Evolutionary conservation across 2,329 filamentous ascomycete species (phyloP), one percentile per base, ranked within the genome.

Genomic region (Cordyceps javanica): DNA sequence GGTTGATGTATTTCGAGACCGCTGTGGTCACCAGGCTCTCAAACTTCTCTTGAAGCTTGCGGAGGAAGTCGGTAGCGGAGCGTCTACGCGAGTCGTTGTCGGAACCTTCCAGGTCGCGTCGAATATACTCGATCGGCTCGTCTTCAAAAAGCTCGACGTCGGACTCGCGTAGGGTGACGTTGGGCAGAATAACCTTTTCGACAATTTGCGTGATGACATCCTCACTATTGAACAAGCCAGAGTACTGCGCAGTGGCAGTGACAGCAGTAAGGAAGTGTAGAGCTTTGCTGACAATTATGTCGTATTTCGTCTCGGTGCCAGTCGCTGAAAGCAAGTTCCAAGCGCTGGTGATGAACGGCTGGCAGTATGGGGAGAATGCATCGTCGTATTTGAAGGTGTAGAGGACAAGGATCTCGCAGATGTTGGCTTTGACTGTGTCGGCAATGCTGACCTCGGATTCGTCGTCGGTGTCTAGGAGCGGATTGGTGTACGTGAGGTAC

Each of bases 61-160:
- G 84, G 59, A 99, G 75, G 75, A 99, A 99, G 70, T 97, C 94
- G 1, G 93, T 97, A 0, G 95, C 92, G 41, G 94, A 93, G 67
- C 94, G 83, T 64, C 94, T 82, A 67, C 94, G 82, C 1, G 94
- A 99, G 70, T 97, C 94, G 56, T 89, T 95, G 72, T 99, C 94
- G 2, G 94, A 97, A 7, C 94, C 94, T 71, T 99, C 94, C 49
- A 99, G 78, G 72, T 99, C 94, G 66, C 91, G 84, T 62, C 94
- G 84, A 68, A 99, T 99, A 69, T 96, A 99, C 72, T 99, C 94
- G 63, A 99, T 99, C 0, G 94, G 94, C 75, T 99, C 95, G 69
- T 99, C 95, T 70, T 99, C 94, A 65, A 99, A 97, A 63, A 96
- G 82, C 71, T 99, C 94, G 56, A 96, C 82, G 63, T 99, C 95